A percentile compares a stretch with the other conserved stretches of the same genome.
phyloP scores from a whole-genome alignment of 495 filamentous ascomycete species.

The Podospora tetraspora region DNA sequence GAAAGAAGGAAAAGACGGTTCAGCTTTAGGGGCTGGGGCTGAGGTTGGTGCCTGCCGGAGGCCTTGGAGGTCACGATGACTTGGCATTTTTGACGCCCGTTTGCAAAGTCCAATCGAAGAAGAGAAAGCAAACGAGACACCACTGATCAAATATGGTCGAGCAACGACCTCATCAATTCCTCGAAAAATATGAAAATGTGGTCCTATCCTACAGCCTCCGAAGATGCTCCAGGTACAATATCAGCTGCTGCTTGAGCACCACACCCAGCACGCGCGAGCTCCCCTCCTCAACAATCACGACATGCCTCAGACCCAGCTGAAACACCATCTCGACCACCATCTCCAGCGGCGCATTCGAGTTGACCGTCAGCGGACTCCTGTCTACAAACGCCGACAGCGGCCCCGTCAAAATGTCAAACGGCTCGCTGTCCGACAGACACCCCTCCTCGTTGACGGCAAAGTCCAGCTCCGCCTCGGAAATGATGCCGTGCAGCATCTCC shows the following conservation, averaged over 20 bases:
- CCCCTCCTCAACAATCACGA: constrained; percentile 48
- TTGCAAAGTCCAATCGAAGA: too few relatives aligned
- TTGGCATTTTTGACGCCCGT: too few relatives aligned
- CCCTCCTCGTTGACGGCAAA: constrained; percentile 38
- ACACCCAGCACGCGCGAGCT: constrained; percentile 36
- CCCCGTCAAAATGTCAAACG: constrained; percentile 43
- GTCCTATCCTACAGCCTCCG: neutral
- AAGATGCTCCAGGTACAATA: constrained; percentile 32
- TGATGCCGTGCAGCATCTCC: constrained; percentile 48
- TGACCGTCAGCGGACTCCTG: constrained; percentile 47
- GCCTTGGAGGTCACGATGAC: neutral
- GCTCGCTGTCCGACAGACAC: constrained; percentile 13
- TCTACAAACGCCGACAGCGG: constrained; percentile 47
- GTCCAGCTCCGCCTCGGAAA: constrained; percentile 52
- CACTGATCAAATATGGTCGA: too few relatives aligned
- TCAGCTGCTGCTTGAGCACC: constrained; percentile 38
- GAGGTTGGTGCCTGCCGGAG: neutral
- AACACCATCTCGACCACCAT: constrained; percentile 56
- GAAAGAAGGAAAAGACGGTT: neutral
- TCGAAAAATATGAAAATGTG: too few relatives aligned
- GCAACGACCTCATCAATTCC: too few relatives aligned
- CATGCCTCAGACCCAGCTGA: constrained; percentile 48
- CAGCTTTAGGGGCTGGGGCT: neutral
- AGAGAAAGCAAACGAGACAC: too few relatives aligned
- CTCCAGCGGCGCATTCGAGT: constrained; percentile 50